A percentile compares a stretch with the other conserved stretches of the same genome.
Evolutionary conservation across 192 early-diverging fungal species (phyloP).

Genomic region (Entomortierella parvispora): DNA sequence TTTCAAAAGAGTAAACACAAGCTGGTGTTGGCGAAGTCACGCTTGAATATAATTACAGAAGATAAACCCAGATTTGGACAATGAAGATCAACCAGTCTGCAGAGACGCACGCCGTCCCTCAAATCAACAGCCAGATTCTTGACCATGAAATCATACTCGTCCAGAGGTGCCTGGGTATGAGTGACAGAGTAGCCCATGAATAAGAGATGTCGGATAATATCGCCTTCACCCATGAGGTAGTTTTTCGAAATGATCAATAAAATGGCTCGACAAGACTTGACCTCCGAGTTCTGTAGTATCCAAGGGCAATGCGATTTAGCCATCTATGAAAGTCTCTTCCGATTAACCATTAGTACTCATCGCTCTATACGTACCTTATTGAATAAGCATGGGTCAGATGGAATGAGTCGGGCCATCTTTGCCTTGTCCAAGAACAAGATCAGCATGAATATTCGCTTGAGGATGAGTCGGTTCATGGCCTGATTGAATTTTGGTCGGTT

Average conservation of each 20-base stretch:
- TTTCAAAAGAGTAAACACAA: not conserved
- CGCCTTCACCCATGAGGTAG: slow-evolving; percentile 49
- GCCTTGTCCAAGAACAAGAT: slow-evolving; percentile 54
- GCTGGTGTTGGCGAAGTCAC: not conserved
- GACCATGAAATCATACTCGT: slow-evolving; percentile 48
- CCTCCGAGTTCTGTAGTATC: slow-evolving; percentile 21
- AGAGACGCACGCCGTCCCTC: slow-evolving; percentile 44
- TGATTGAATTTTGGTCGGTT: slow-evolving; percentile 38
- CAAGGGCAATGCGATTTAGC: too few relatives aligned
- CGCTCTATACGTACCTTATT: too few relatives aligned
- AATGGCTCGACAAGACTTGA: slow-evolving; percentile 34
- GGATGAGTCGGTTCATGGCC: slow-evolving; percentile 41
- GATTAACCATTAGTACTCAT: too few relatives aligned
- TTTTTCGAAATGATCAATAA: slow-evolving; percentile 34
- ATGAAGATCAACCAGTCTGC: slow-evolving; percentile 39
- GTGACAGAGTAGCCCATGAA: slow-evolving; percentile 50
- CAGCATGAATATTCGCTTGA: slow-evolving; percentile 49
- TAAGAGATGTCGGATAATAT: slow-evolving; percentile 40
- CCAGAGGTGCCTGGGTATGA: slow-evolving; percentile 41
- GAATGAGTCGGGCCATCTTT: slow-evolving; percentile 36
- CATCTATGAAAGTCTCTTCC: too few relatives aligned
- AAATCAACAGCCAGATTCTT: slow-evolving; percentile 47
- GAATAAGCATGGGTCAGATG: slow-evolving; percentile 53
- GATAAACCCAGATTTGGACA: slow-evolving; percentile 27
- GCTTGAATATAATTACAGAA: not conserved